Evolutionary conservation across 1,284 basidiomycete genomes (phyloP).

Genomic region (Tilletia indica): DNA sequence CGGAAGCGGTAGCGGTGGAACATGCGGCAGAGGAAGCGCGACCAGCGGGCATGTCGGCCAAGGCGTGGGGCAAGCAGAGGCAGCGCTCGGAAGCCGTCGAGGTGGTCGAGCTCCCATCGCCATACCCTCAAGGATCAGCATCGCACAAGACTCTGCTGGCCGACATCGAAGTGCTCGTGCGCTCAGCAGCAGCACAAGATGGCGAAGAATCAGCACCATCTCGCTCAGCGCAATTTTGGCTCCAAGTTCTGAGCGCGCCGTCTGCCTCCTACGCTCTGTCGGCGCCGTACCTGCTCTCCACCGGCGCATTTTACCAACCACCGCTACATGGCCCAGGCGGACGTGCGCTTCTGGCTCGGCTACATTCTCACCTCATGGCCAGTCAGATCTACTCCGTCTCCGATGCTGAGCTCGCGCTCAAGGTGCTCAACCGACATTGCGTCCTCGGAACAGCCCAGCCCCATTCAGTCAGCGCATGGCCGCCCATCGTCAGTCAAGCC

Average conservation of each 20-base stretch:
- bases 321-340: not conserved
- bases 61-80: constrained; percentile 6
- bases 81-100: not conserved
- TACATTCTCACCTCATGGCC: not conserved
- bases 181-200: not conserved
- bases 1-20: no score
- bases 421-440: not conserved
- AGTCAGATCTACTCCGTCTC: not conserved
- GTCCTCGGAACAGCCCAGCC: not conserved
- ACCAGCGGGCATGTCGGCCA: not conserved
- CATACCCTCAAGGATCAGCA: not conserved
- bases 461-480: no score
- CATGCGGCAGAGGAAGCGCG: not conserved
- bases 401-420: not conserved
- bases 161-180: not conserved
- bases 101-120: not conserved
- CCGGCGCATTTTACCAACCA: not conserved
- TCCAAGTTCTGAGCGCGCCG: no score
- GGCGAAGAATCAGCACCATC: not conserved
- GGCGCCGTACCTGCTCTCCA: not conserved
- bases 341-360: not conserved
- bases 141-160: not conserved
- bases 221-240: not conserved
- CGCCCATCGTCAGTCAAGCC: not conserved
- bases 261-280: not conserved